Evolutionary conservation across 1,284 basidiomycete genomes (phyloP).

Genomic region (Sphagnurus paluster): DNA sequence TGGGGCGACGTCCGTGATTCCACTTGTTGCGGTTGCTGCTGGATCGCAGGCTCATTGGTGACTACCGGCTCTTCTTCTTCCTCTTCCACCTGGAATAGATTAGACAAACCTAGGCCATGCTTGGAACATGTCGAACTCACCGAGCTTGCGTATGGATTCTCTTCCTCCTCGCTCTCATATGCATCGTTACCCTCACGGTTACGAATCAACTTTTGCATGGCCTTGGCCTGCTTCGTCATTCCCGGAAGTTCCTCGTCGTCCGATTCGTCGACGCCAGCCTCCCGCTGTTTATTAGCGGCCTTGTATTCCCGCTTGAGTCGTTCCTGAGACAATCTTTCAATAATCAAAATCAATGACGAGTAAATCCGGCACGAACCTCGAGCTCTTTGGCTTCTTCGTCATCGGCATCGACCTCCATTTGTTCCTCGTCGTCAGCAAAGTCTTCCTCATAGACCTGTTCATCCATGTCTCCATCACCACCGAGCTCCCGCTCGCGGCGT

Average conservation of each 20-base stretch:
- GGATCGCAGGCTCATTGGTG: slow-evolving; percentile 57
- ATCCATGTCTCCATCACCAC: slow-evolving; percentile 74
- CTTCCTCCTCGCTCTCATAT: slow-evolving; percentile 81
- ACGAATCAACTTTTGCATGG: slow-evolving; percentile 76
- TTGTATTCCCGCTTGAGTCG: slow-evolving; percentile 83
- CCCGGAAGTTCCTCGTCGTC: slow-evolving; percentile 68
- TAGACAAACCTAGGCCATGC: slow-evolving; percentile 3
- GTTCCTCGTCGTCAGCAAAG: slow-evolving; percentile 87
- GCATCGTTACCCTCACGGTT: slow-evolving; percentile 72
- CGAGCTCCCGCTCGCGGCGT: slow-evolving; percentile 56
- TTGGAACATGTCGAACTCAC: slow-evolving; percentile 40
- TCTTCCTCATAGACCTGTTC: slow-evolving; percentile 84
- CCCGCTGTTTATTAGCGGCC: slow-evolving; percentile 70
- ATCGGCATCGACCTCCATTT: slow-evolving; percentile 68
- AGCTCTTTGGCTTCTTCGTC: slow-evolving; percentile 85
- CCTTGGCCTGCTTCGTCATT: slow-evolving; percentile 69
- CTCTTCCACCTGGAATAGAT: slow-evolving; percentile 54
- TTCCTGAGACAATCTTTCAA: slow-evolving; percentile 49
- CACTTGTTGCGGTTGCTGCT: slow-evolving; percentile 46
- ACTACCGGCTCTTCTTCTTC: slow-evolving; percentile 6
- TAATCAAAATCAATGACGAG: slow-evolving; percentile 1
- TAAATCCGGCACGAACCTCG: slow-evolving; percentile 59
- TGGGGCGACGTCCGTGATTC: slow-evolving; percentile 33
- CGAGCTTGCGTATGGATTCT: slow-evolving; percentile 78
- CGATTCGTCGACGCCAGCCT: slow-evolving; percentile 66